Percentiles rank a stretch among this genome's conserved stretches.
Conservation (phyloP, 371 early-diverging fungal species). For the Mortierella sp. region DNA sequence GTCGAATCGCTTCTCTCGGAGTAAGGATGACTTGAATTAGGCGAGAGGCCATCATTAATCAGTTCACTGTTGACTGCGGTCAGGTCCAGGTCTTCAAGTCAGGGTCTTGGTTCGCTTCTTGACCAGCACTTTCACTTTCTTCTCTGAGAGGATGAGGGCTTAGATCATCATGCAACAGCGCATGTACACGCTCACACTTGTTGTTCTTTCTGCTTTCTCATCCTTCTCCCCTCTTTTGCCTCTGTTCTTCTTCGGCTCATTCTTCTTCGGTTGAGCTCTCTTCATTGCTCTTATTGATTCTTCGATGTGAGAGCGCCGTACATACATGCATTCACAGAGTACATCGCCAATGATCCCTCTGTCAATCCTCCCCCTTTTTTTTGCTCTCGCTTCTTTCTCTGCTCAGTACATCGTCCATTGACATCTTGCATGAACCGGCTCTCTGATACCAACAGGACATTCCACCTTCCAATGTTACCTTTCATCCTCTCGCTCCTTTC, state of each 20-base stretch:
- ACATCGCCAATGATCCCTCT: no score
- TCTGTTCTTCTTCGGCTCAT: not conserved
- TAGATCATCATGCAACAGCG: no score
- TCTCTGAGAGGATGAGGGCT: not conserved
- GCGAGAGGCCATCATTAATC: no score
- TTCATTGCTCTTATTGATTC: not conserved
- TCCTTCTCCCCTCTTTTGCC: not conserved
- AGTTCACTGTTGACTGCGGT: no score
- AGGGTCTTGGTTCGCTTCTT: no score
- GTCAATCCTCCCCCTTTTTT: not conserved
- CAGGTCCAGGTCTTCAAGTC: no score
- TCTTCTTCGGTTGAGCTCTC: not conserved
- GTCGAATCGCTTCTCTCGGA: no score
- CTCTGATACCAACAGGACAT: not conserved
- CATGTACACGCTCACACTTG: not conserved
- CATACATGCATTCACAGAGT: not conserved
- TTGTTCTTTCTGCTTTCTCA: not conserved
- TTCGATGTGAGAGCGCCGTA: not conserved
- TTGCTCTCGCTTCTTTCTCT: not conserved
- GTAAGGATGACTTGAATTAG: no score
- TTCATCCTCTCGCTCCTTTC: no score
- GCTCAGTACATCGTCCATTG: no score
- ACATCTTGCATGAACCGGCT: no score
- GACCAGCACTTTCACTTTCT: not conserved
- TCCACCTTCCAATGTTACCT: conserved; percentile 9